These are phyloP conservation scores for Zygosaccharomyces sapae DNA, from an alignment of 1,139 yeast genomes.

Conservation along the genomic window DNA sequence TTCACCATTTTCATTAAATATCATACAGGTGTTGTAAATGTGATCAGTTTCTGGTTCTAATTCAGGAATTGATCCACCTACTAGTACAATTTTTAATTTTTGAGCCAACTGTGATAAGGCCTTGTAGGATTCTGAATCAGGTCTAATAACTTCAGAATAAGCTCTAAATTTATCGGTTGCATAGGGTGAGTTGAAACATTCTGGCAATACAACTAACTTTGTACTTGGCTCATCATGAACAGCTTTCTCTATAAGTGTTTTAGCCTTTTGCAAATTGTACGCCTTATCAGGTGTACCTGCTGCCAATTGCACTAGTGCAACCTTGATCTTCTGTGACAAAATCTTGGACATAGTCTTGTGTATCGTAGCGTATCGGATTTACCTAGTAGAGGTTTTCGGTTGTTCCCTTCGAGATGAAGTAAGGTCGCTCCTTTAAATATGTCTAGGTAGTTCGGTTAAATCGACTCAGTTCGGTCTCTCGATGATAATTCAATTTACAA, in stretches of 20 bases:
- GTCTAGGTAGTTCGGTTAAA: background rate
- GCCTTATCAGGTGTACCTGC: conserved; percentile 46
- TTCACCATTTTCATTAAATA: conserved; percentile 66
- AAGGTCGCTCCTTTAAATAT: background rate
- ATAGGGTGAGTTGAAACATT: conserved; percentile 94
- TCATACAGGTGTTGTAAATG: conserved; percentile 75
- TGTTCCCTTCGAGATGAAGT: background rate
- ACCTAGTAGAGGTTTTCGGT: background rate
- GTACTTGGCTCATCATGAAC: conserved; percentile 47
- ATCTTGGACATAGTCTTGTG: conserved; percentile 26
- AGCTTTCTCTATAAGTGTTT: conserved; percentile 48
- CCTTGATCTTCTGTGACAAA: conserved; percentile 43
- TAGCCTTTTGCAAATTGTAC: conserved; percentile 54
- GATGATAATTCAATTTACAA: background rate
- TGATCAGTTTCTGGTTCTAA: conserved; percentile 49
- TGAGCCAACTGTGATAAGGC: conserved; percentile 63
- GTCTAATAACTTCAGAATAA: conserved; percentile 64
- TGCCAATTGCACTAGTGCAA: conserved; percentile 46
- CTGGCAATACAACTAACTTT: conserved; percentile 51
- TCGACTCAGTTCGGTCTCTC: background rate
- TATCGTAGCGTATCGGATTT: too few relatives aligned
- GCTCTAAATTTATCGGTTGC: conserved; percentile 80
- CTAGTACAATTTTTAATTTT: conserved; percentile 54
- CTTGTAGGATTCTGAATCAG: conserved; percentile 53
- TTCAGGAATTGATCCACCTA: conserved; percentile 94